A percentile compares a stretch with the other conserved stretches of the same genome.
phyloP scores from a whole-genome alignment of 1,139 yeast species.

The Lodderomyces parapsilosis region DNA sequence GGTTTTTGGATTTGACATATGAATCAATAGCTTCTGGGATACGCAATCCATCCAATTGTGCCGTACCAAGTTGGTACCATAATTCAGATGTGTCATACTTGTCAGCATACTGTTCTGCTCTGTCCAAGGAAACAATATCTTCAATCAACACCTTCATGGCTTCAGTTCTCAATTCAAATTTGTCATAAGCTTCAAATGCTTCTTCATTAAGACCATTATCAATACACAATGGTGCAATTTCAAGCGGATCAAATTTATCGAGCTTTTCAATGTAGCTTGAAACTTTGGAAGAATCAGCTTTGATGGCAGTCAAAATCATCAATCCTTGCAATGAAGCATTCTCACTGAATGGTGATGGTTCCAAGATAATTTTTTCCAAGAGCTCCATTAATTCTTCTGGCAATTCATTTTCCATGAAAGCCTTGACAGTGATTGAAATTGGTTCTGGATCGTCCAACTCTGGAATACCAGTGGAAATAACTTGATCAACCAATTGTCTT shows the following conservation, averaged over 20 bases:
- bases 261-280: constrained; percentile 80
- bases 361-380: constrained; percentile 90
- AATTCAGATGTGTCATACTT: constrained; percentile 81
- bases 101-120: constrained; percentile 93
- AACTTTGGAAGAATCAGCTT: constrained; percentile 89
- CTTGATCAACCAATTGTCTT: constrained; percentile 88
- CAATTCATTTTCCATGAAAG: constrained; percentile 93
- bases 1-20: constrained; percentile 86
- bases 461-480: constrained; percentile 94
- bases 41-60: constrained; percentile 92
- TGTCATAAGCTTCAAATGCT: constrained; percentile 90
- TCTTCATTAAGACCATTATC: constrained; percentile 89
- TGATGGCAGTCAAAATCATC: constrained; percentile 88
- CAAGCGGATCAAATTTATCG: constrained; percentile 89
- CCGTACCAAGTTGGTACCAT: constrained; percentile 95
- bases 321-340: constrained; percentile 93
- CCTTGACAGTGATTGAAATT: constrained; percentile 91
- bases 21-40: constrained; percentile 90
- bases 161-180: constrained; percentile 71
- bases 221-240: constrained; percentile 89
- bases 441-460: constrained; percentile 96
- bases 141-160: constrained; percentile 93
- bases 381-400: constrained; percentile 92
- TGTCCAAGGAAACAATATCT: constrained; percentile 88
- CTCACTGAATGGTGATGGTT: constrained; percentile 95